Conservation (phyloP, 371 early-diverging fungal genomes). For the Sanchytrium tribonematis region DNA sequence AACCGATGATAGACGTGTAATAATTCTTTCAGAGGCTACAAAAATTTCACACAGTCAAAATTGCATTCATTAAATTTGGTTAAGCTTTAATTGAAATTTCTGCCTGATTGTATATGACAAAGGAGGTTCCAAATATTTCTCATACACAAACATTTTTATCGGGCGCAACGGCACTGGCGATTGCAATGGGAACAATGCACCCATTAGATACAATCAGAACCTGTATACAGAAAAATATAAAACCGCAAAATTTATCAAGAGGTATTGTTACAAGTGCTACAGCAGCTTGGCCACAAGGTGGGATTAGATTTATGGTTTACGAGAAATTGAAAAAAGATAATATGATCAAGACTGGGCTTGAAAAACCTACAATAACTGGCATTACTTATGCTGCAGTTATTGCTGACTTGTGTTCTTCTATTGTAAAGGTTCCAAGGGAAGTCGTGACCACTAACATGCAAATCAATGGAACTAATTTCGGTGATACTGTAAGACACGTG, state of each 20-base stretch:
- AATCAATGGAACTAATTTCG: constrained; percentile 24
- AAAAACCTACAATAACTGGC: constrained; percentile 18
- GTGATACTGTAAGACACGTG: constrained; percentile 24
- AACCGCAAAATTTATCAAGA: constrained; percentile 22
- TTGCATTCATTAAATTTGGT: too few relatives aligned
- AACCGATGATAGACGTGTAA: too few relatives aligned
- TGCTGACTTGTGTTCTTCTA: constrained; percentile 40
- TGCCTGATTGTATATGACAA: constrained; percentile 2
- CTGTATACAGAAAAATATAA: constrained; percentile 27
- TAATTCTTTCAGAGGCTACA: too few relatives aligned
- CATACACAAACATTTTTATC: constrained; percentile 20
- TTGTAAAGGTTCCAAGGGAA: constrained; percentile 54
- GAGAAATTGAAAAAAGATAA: constrained; percentile 36
- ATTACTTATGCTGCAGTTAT: constrained; percentile 40
- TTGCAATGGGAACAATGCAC: constrained; percentile 37
- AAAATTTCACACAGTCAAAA: too few relatives aligned
- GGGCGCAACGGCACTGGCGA: constrained; percentile 33
- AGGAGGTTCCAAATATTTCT: too few relatives aligned
- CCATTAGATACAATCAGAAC: constrained; percentile 40
- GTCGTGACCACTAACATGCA: constrained; percentile 49
- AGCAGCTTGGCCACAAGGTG: constrained; percentile 44
- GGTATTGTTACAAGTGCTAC: constrained; percentile 36
- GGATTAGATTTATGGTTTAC: constrained; percentile 40
- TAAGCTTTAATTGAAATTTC: constrained; percentile 4
- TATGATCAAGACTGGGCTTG: constrained; percentile 15